Evolutionary conservation across 768 basidiomycete genomes (phyloP), one percentile per base, ranked within the genome.

Genomic region (Heimioporus sp.): DNA sequence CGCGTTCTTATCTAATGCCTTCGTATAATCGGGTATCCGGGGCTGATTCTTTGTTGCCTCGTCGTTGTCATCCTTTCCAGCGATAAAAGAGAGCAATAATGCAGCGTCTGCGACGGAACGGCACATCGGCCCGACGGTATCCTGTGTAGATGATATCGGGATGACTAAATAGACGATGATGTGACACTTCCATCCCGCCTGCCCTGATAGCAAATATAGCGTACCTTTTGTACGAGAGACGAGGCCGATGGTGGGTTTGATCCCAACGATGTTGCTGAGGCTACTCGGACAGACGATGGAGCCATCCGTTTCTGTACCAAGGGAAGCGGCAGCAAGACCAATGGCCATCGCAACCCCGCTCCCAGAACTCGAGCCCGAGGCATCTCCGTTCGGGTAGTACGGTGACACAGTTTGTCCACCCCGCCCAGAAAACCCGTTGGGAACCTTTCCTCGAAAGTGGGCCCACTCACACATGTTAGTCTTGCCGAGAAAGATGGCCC

Each of bases 21-120:
- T 70, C 7, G 72, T 80, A 57, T 75, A 87, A 59, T 85, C 75
- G 0, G 85, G 85, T 2, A 85, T 70, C 2, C 55, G 51, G 0
- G 85, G 85, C 56, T 82, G 81, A 7, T 69, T 68, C 4, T 77
- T 65, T 1, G 81, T 83, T 46, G 72, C 76, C 48, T 77, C 76
- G 56, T 84, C 82, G 13, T 78, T 73, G 0, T 72, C 70, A 51
- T 83, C 82, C 43, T 64, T 70, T 7, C 81, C 82, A 5, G 81
- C 76, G 28, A 85, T 83, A 36, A 76, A 59, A 11, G 74, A 72
- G 10, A 84, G 71, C 1, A 84, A 72, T 20, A 79, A 72, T 0
- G 82, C 81, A 0, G 80, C 80, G 48, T 85, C 84, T 2, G 77
- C 65, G n/a, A 83, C 57, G 3, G 78, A 77, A 12, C 82, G 74